These are phyloP conservation scores for Tremella fuciformis DNA, from an alignment of 768 basidiomycete genomes.

Conservation along the genomic window DNA sequence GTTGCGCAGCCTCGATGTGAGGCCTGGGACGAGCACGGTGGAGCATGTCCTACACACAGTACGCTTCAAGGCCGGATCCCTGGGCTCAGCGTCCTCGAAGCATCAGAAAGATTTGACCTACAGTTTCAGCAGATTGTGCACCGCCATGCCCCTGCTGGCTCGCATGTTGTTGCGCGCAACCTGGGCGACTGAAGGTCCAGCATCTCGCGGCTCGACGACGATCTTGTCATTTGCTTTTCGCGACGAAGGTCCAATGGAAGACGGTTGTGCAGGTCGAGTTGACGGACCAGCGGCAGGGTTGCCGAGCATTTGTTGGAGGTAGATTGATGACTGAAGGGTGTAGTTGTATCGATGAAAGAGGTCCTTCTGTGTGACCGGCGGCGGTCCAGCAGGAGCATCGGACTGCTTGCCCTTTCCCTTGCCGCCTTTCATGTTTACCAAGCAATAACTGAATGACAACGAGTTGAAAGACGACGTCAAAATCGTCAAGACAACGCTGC, in stretches of 20 bases:
- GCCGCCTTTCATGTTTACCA: too few species aligned
- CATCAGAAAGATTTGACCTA: constrained; percentile 15
- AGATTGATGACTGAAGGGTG: constrained; percentile 21
- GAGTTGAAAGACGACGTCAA: too few species aligned
- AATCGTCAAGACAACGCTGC: too few species aligned
- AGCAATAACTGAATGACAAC: too few species aligned
- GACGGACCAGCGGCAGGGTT: not conserved
- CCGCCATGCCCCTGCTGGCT: constrained; percentile 32
- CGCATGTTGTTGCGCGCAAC: constrained; percentile 33
- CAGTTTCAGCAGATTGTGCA: constrained; percentile 46
- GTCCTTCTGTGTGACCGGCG: constrained; percentile 17
- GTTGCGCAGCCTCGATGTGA: constrained; percentile 36
- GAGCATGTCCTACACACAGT: constrained; percentile 40
- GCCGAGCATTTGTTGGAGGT: constrained; percentile 15
- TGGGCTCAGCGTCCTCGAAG: constrained; percentile 2
- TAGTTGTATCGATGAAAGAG: constrained; percentile 27
- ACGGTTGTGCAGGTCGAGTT: not conserved
- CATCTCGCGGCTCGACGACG: not conserved
- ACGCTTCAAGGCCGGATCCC: constrained; percentile 46
- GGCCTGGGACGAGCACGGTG: constrained; percentile 44
- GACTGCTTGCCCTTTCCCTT: too few species aligned
- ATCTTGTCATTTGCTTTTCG: constrained; percentile 10
- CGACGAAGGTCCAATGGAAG: not conserved
- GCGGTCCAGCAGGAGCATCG: constrained; percentile 8
- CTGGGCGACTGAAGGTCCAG: not conserved